Percentiles rank a stretch among this genome's conserved stretches.
phyloP scores from a whole-genome alignment of 2,329 filamentous ascomycete species.

The Septoria linicola region DNA sequence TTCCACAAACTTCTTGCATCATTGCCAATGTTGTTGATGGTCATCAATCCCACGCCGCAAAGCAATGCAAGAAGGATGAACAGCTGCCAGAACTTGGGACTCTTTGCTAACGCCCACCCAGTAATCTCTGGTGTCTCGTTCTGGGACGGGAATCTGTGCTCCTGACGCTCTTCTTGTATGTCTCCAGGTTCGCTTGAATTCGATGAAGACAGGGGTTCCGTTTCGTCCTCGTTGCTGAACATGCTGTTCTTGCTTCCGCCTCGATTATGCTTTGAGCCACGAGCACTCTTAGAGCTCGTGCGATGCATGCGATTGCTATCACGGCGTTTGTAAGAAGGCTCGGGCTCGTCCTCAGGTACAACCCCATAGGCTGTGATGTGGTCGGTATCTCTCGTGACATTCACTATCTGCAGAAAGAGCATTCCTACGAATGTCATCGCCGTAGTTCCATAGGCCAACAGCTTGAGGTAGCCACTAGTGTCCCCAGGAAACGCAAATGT shows the following conservation, averaged over 20 bases:
- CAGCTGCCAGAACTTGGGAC: slow-evolving; percentile 84
- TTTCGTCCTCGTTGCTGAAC: slow-evolving; percentile 62
- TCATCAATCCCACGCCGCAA: slow-evolving; percentile 94
- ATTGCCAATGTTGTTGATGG: slow-evolving; percentile 98
- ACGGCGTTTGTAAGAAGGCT: slow-evolving; percentile 19
- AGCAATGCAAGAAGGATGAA: slow-evolving; percentile 87
- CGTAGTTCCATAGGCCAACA: slow-evolving; percentile 78
- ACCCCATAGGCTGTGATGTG: slow-evolving; percentile 53
- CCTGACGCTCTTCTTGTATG: slow-evolving; percentile 45
- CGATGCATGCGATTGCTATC: slow-evolving; percentile 23
- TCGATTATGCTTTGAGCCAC: slow-evolving; percentile 7
- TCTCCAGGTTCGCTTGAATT: slow-evolving; percentile 54
- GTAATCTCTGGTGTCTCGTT: slow-evolving; percentile 82
- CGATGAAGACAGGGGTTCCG: slow-evolving; percentile 70
- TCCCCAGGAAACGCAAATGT: slow-evolving; percentile 77
- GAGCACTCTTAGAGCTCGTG: slow-evolving; percentile 14
- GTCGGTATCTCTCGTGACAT: slow-evolving; percentile 44
- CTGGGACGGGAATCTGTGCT: slow-evolving; percentile 44
- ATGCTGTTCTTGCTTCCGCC: slow-evolving; percentile 14
- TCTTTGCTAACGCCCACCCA: slow-evolving; percentile 70
- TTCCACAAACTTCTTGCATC: slow-evolving; percentile 82
- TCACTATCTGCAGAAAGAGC: slow-evolving; percentile 79
- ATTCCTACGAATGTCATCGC: slow-evolving; percentile 72
- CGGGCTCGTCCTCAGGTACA: slow-evolving; percentile 46
- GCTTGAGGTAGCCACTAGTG: slow-evolving; percentile 74